Evolutionary conservation across 2,329 filamentous ascomycete genomes (phyloP), one percentile per base, ranked within the genome.

Genomic region (Conoideocrella luteorostrata): DNA sequence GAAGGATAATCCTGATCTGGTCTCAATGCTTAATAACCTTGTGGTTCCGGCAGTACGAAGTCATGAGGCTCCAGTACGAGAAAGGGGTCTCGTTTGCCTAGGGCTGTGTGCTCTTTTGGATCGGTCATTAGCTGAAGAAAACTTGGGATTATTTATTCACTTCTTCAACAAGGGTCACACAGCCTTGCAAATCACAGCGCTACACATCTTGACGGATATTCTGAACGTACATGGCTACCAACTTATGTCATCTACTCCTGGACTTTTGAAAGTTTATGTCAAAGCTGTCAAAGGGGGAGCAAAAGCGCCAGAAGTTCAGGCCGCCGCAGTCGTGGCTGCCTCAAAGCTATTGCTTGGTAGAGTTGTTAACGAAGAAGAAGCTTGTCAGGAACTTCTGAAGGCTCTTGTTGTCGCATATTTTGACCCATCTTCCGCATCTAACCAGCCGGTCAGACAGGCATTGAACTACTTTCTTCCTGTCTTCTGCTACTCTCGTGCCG

Each of bases 1-100:
- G 29, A 89, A 96, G 64, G 79, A 90, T 53, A 95, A 95, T 60
- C 82, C 86, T 45, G 85, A 95, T 58, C 69, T 97, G n/a, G 88
- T 95, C 4, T 87, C 87, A n/a, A 96, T 97, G 86, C 74, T 98
- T 39, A 97, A 98, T 70, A 97, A 93, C 52, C 77, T 98, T 7
- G 88, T 98, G 34, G 89, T 98, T 2, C 93, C 93, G 6, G 93
- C 93, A 22, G 91, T 98, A 13, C 83, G 91, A 52, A 93, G 86
- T 57, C 88, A 95, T 54, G 90, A 97, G 60, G 87, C 88, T 5
- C 88, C 90, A 1, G 89, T 98, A 35, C 81, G 93, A 49, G 93
- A 98, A 66, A 80, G 88, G 45, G 93, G 93, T 15, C 72, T 98
- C 11, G 74, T 94, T 17, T 97, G 91, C 56, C 70, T 98, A 9